Conservation (phyloP, 1,284 basidiomycete genomes). For the Ganoderma lucidum region DNA sequence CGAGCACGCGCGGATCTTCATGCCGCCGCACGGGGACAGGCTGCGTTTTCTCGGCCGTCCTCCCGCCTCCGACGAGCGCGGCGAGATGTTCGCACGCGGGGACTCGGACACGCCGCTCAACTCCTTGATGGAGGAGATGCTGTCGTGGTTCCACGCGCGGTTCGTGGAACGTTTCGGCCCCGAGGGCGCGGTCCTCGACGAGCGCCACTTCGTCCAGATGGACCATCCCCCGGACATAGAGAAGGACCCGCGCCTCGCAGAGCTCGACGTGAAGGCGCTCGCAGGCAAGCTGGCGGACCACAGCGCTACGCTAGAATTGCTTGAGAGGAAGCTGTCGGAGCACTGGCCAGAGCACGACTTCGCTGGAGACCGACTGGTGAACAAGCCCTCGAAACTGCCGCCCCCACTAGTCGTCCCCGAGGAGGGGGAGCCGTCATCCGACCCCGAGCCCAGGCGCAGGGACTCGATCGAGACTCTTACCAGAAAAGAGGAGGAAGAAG, state of each 20-base stretch:
- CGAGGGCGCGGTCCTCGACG: background rate
- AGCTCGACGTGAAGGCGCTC: background rate
- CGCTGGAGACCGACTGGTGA: slow-evolving; percentile 1
- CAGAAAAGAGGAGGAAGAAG: background rate
- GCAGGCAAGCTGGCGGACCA: slow-evolving; percentile 6
- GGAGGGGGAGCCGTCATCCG: background rate
- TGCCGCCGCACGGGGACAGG: background rate
- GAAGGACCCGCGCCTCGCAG: background rate
- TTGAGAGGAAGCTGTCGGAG: background rate
- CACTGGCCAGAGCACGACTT: slow-evolving; percentile 9
- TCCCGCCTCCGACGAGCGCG: background rate
- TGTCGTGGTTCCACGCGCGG: background rate
- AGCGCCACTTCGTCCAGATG: background rate
- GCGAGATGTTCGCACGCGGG: background rate
- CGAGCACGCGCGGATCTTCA: background rate
- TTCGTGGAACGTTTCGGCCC: background rate
- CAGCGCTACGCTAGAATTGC: slow-evolving; percentile 1
- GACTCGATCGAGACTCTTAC: background rate
- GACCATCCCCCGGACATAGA: background rate
- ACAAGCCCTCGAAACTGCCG: background rate
- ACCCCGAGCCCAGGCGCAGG: background rate
- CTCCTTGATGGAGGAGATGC: background rate
- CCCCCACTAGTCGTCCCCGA: background rate
- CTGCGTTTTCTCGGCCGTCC: background rate
- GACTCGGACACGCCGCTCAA: slow-evolving; percentile 1